Base-by-base conservation (phyloP, 495 filamentous ascomycete species). In the Pyronema omphalodes region DNA sequence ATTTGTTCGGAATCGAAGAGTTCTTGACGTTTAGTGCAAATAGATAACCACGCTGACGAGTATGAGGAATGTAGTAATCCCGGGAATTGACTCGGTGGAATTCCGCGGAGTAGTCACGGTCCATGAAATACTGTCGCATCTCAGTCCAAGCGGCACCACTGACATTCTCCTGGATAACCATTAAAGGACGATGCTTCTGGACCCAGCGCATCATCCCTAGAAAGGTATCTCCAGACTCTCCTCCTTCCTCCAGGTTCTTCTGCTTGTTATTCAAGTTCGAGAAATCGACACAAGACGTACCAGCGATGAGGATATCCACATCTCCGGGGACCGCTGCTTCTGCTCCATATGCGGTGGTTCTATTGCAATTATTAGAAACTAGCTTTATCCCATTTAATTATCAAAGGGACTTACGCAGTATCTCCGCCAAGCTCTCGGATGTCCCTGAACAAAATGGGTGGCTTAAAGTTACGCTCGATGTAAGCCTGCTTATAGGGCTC, bases 91-190 rank as follows among this genome's bases (percentile, higher is more conserved):
- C 60, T 2, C 43, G 58, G 5, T 64, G 55, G 11, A 66, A 68
- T 5, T 57, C 55, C 1, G 73, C 71, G 1, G 70, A 58, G 61
- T 91, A 93, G 11, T 72, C 75, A 17, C 77, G 66, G 4, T 67
- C 63, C 0, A 67, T 57, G 65, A 79, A 79, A 19, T 73, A 64
- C 0, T 66, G 43, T 9, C 63, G 63, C 53, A 85, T 78, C 4
- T 71, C 57, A 0, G 59, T 49, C 85, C 84, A 91, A 3, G 80
- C 79, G 0, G 80, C 82, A 37, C 52, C 61, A 1, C 58, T 51
- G 4, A 93, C 80, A 58, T 93, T 93, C 65, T 93, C 86, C 3
- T 88, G 66, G 17, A 93, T 71, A 33, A 88, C 69, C 7, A 88
- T 63, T 5, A 70, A 73, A 0, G 86, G 86, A 0, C 75, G 69